These are phyloP conservation scores for Kuraishia borneana DNA, from an alignment of 805 yeast genomes.

Conservation along the genomic window DNA sequence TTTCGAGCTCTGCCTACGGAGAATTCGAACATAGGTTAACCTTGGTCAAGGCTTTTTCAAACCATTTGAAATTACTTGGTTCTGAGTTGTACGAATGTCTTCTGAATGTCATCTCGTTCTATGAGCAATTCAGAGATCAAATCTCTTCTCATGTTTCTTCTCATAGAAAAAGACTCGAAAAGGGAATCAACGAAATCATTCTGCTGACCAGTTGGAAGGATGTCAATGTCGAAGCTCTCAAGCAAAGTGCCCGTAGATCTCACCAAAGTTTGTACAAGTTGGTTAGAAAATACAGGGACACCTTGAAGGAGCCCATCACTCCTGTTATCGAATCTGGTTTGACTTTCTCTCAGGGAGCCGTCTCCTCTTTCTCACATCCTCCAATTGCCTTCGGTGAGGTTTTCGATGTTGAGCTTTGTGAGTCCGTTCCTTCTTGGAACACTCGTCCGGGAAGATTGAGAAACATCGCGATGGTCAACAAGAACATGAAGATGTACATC, in stretches of 20 bases:
- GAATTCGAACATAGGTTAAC: slow-evolving; percentile 52
- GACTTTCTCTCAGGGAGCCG: neutral
- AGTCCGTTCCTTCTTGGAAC: slow-evolving; percentile 33
- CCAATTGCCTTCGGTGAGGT: neutral
- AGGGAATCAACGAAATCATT: slow-evolving; percentile 76
- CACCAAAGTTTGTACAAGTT: slow-evolving; percentile 77
- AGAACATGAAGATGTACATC: slow-evolving; percentile 43
- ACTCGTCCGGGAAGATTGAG: slow-evolving; percentile 46
- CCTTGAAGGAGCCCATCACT: slow-evolving; percentile 40
- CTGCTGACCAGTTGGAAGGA: slow-evolving; percentile 95
- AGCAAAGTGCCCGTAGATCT: slow-evolving; percentile 86
- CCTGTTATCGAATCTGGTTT: slow-evolving; percentile 52
- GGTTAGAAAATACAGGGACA: slow-evolving; percentile 67
- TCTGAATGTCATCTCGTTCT: slow-evolving; percentile 49
- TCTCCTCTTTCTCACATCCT: neutral
- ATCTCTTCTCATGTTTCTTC: slow-evolving; percentile 33
- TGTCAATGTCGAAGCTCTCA: slow-evolving; percentile 84
- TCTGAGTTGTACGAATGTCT: slow-evolving; percentile 28
- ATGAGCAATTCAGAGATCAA: slow-evolving; percentile 47
- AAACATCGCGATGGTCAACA: slow-evolving; percentile 36
- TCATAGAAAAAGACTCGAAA: slow-evolving; percentile 49
- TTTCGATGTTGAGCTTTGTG: slow-evolving; percentile 13
- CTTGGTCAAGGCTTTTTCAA: slow-evolving; percentile 51
- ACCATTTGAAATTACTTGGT: slow-evolving; percentile 11
- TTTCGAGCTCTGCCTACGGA: slow-evolving; percentile 70